Evolutionary conservation across 176 grass and related monocot species (phyloP).

Genomic region (Ampelocalamus luodianensis): DNA sequence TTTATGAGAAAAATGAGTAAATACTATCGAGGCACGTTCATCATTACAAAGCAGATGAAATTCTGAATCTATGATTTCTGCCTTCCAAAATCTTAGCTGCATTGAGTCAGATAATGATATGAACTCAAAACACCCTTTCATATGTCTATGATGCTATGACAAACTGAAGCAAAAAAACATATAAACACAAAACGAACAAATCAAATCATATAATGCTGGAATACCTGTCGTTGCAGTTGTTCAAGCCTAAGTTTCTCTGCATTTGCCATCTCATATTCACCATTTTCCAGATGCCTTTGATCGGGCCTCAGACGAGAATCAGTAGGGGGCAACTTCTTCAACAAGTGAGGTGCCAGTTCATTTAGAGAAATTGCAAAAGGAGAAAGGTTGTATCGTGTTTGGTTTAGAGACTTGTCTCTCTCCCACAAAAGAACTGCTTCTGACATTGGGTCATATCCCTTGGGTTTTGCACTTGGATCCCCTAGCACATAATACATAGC

Average conservation of each 20-base stretch:
- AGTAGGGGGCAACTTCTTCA: slow-evolving; percentile 78
- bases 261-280: slow-evolving; percentile 98
- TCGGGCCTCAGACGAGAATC: slow-evolving; percentile 93
- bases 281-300: slow-evolving; percentile 94
- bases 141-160: not conserved
- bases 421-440: slow-evolving; percentile 95
- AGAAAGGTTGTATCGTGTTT: slow-evolving; percentile 93
- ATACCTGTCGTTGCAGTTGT: slow-evolving; percentile 96
- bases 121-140: not conserved
- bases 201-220: slow-evolving; percentile 22
- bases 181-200: slow-evolving; percentile 11
- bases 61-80: slow-evolving; percentile 7
- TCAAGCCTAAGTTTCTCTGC: slow-evolving; percentile 95
- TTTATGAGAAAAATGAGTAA: slow-evolving; percentile 13
- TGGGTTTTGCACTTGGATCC: slow-evolving; percentile 84
- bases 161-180: slow-evolving; percentile 1
- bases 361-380: slow-evolving; percentile 96
- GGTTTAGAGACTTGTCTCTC: slow-evolving; percentile 71
- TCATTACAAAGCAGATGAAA: slow-evolving; percentile 21
- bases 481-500: slow-evolving; percentile 96
- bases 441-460: slow-evolving; percentile 92
- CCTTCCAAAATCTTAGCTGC: not conserved
- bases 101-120: not conserved
- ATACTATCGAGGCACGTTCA: not conserved
- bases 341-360: slow-evolving; percentile 63